Evolutionary conservation across 1,284 basidiomycete species (phyloP), one percentile per base, ranked within the genome.

Genomic region (Mycosarcoma mackinlayi): DNA sequence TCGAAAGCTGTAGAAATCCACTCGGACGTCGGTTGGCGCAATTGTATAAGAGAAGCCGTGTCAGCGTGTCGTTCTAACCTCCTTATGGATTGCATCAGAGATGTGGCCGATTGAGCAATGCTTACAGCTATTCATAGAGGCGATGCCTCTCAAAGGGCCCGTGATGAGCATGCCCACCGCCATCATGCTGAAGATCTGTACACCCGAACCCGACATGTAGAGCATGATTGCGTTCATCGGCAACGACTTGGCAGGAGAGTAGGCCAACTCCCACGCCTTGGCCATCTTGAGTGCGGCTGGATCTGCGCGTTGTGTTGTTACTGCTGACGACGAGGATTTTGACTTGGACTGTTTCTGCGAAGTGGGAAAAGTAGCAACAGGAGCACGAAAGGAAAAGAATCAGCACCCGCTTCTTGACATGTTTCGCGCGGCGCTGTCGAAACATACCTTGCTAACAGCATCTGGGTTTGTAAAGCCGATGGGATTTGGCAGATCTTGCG

Each of bases 141-240:
- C 50, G 31, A 80, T 71, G 11, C 73, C 79, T 21, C 67, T 73
- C 33, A 80, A 19, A 1, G 80, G 79, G 19, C 73, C 68, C 1
- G 72, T 75, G 53, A 82, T 69, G 48, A 80, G 68, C 80, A 82
- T 82, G 16, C 72, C 72, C 6, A 82, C 78, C 23, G 71, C 77
- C 77, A 81, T 80, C 80, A 82, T 82, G 37, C 73, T 76, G 59
- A 82, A 82, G 47, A 81, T 81, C 66, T 82, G 80, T 2, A 82
- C 80, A 39, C 75, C 55, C 19, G 62, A 74, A 13, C 80, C 80
- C 39, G 64, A 71, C 80, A 82, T 82, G 71, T 78, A 82, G 18
- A 82, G 70, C 80, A 82, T 82, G 65, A 80, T 72, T 0, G 70
- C 71, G 56, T 81, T 79, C 80, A 82, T 82, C 6, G 80, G 80